These are phyloP conservation scores for Penstemon davidsonii DNA, from an alignment of 257 asterid genomes.

Conservation along the genomic window DNA sequence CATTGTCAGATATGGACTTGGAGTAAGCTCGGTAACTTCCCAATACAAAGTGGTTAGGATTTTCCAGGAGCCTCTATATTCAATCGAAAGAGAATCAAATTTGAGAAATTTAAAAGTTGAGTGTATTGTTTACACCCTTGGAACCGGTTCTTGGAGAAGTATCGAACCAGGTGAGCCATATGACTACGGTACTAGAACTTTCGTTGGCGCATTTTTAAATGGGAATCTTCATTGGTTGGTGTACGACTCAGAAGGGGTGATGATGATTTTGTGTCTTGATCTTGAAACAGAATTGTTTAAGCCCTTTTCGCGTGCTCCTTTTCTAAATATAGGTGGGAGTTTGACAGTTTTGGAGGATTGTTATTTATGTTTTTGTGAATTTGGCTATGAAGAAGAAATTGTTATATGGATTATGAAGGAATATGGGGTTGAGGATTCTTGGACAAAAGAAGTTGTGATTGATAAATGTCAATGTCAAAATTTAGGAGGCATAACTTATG, in stretches of 20 bases:
- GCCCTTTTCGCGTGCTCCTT: constrained; percentile 26
- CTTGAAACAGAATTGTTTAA: constrained; percentile 35
- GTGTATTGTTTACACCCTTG: constrained; percentile 43
- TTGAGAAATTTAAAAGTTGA: constrained; percentile 10
- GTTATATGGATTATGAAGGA: constrained; percentile 51
- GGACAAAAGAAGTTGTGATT: constrained; percentile 36
- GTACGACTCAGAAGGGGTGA: background rate
- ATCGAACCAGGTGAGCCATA: constrained; percentile 8
- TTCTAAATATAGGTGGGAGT: background rate
- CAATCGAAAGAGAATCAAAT: background rate
- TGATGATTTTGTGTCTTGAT: constrained; percentile 32
- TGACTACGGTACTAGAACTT: background rate
- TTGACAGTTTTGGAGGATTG: constrained; percentile 23
- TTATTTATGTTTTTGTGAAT: constrained; percentile 34
- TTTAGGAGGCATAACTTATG: background rate
- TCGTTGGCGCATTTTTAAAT: constrained; percentile 22
- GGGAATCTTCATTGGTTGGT: constrained; percentile 49
- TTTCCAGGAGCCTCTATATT: constrained; percentile 1
- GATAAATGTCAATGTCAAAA: constrained; percentile 7
- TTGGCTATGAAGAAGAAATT: constrained; percentile 30
- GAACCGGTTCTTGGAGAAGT: constrained; percentile 39
- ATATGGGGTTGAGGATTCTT: constrained; percentile 37
- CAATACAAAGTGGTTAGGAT: constrained; percentile 25
- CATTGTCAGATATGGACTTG: constrained; percentile 38
- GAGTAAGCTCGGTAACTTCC: constrained; percentile 27